A percentile compares a stretch with the other conserved stretches of the same genome.
These are phyloP conservation scores for Quercus engelmannii DNA, from an alignment of 306 rosid species.

Conservation along the genomic window DNA sequence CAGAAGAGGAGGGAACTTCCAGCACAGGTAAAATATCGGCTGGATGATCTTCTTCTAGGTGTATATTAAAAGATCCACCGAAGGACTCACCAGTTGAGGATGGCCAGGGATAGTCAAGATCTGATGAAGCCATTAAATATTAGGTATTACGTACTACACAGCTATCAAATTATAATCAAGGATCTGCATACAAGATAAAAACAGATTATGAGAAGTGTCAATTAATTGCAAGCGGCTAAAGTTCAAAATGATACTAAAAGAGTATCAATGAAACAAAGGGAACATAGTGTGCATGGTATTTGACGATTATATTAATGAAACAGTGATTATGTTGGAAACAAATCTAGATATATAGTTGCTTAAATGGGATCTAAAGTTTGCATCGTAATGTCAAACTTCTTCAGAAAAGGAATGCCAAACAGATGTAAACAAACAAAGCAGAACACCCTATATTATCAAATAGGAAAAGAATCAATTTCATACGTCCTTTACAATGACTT, in stretches of 20 bases:
- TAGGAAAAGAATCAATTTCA: slow-evolving; percentile 21
- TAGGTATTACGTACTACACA: not conserved
- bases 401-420: slow-evolving; percentile 11
- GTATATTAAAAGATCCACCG: slow-evolving; percentile 28
- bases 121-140: slow-evolving; percentile 31
- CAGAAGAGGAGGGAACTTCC: slow-evolving; percentile 26
- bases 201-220: not conserved
- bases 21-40: slow-evolving; percentile 23
- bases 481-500: not conserved
- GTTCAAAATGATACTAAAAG: not conserved
- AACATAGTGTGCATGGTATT: not conserved
- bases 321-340: not conserved
- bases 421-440: not conserved
- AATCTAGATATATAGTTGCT: not conserved
- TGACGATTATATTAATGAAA: not conserved
- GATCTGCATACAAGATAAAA: slow-evolving; percentile 13
- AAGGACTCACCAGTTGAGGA: slow-evolving; percentile 15
- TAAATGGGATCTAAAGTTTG: slow-evolving; percentile 18
- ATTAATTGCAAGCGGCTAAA: not conserved
- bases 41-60: slow-evolving; percentile 17
- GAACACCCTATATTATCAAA: not conserved
- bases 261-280: not conserved
- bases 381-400: slow-evolving; percentile 13
- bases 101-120: slow-evolving; percentile 19
- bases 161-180: not conserved